Evolutionary conservation across 768 basidiomycete species (phyloP).

Genomic region (Filobasidium floriforme): DNA sequence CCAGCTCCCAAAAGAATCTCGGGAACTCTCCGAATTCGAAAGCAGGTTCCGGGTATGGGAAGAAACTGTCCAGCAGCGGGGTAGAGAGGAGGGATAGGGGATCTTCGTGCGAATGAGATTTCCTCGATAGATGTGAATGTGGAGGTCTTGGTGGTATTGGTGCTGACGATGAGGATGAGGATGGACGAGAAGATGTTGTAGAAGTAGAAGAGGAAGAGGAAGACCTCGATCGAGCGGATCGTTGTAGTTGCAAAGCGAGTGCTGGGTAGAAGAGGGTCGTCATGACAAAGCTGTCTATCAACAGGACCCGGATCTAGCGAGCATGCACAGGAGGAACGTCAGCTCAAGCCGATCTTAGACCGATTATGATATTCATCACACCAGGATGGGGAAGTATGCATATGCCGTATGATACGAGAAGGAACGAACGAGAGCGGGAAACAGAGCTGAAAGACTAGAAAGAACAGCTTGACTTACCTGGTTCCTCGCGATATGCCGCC

Average conservation of each 20-base stretch:
- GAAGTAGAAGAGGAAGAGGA: conserved; percentile 21
- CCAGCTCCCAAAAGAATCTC: conserved; percentile 8
- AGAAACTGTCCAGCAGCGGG: conserved; percentile 40
- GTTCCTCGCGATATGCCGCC: conserved; percentile 43
- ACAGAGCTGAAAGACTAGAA: neutral
- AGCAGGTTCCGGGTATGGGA: conserved; percentile 42
- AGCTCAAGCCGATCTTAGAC: too few species aligned
- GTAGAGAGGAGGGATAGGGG: conserved; percentile 39
- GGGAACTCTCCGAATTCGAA: conserved; percentile 24
- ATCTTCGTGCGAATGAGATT: neutral
- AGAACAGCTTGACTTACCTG: conserved; percentile 32
- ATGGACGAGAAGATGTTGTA: too few species aligned
- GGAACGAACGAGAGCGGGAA: too few species aligned
- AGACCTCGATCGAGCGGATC: conserved; percentile 28
- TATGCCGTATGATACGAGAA: too few species aligned
- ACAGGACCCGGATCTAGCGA: conserved; percentile 38
- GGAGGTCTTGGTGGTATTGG: conserved; percentile 26
- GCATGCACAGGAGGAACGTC: neutral
- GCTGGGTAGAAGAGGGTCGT: conserved; percentile 45
- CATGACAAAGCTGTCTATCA: conserved; percentile 45
- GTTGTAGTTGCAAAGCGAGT: conserved; percentile 36
- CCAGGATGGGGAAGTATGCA: too few species aligned
- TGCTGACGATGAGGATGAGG: conserved; percentile 24
- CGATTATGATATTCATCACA: too few species aligned
- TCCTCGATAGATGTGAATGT: conserved; percentile 21